These are phyloP conservation scores for Chaetoceros tenuissimus DNA, from an alignment of 108 stramenopile genomes.

Conservation along the genomic window DNA sequence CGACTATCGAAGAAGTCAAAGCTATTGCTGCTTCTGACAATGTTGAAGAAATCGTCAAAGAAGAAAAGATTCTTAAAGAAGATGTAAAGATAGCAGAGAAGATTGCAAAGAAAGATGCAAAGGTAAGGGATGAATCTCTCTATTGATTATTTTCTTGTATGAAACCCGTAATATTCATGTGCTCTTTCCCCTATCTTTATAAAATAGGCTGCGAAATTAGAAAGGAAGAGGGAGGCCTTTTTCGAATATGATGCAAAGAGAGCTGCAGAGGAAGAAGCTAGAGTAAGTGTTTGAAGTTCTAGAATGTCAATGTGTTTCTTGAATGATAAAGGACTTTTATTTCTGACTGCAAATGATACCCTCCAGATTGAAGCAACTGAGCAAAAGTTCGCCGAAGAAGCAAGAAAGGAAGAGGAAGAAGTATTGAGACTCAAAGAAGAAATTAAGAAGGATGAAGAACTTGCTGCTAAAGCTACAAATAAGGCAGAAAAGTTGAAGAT, in stretches of 20 bases:
- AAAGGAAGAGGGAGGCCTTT: conserved; percentile 25
- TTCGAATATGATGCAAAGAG: conserved; percentile 42
- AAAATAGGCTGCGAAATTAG: conserved; percentile 20
- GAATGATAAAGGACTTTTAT: too few species aligned
- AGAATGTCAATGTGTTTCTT: conserved; percentile 15
- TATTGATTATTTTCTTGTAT: too few species aligned
- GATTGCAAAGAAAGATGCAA: conserved; percentile 14
- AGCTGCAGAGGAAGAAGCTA: conserved; percentile 31
- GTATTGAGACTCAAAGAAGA: not conserved
- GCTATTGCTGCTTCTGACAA: conserved; percentile 5
- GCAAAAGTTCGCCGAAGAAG: too few species aligned
- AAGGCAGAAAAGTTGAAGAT: not conserved
- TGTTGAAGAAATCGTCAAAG: too few species aligned
- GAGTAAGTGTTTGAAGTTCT: conserved; percentile 38
- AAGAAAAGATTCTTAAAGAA: conserved; percentile 17
- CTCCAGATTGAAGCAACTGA: too few species aligned
- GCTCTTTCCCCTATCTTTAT: too few species aligned
- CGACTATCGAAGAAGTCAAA: not conserved
- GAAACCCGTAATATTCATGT: too few species aligned
- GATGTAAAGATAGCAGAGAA: conserved; percentile 30
- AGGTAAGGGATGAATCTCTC: too few species aligned
- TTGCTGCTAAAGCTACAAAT: not conserved
- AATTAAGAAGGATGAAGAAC: not conserved
- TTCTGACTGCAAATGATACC: too few species aligned
- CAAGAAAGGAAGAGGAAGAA: conserved; percentile 11